Evolutionary conservation across 179 eudicot genomes (phyloP), one percentile per base, ranked within the genome.

Genomic region (Spergularia azorica): DNA sequence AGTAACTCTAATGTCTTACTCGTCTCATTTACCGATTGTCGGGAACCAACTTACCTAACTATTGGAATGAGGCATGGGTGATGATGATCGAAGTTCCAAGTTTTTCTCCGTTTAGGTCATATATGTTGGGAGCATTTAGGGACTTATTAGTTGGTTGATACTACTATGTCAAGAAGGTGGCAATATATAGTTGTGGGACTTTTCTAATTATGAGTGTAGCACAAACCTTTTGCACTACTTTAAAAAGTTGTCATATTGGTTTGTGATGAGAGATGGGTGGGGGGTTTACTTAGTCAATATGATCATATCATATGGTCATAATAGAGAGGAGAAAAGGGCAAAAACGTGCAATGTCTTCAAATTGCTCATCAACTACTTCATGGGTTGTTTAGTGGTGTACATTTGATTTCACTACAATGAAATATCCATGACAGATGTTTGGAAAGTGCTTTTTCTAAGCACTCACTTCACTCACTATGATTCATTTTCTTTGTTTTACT

Each of bases 341-440:
- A 66, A 65, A 51, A 50, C 9, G 51, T 70, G 80, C 70, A 61
- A 0, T 66, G 64, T 75, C 36, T 68, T 62, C 52, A 36, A 9
- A 8, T 11, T 26, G 16, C 15, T 32, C 26, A 26, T 26, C 32
- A 58, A 69, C 68, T 56, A 21, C 38, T 50, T 77, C 21, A 17
- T 71, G 61, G 69, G 60, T 59, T 69, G 32, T 26, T 50, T 17
- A 41, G 73, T 64, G 54, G 74, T 73, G 73, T 73, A 67, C 66
- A 66, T 59, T 67, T 48, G 51, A 18, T 65, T 38, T 48, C 26
- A 46, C 17, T 73, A 20, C 59, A 79, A 73, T 79, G 74, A 74
- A 43, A 9, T 41, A 26, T 39, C 61, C 73, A 79, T 66, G 68
- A 72, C 9, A 67, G 14, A 58, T 79, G 68, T 51, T 59, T 26